Evolutionary conservation across 176 grass and related monocot genomes (phyloP), one percentile per base, ranked within the genome.

Genomic region (Ampelocalamus luodianensis): DNA sequence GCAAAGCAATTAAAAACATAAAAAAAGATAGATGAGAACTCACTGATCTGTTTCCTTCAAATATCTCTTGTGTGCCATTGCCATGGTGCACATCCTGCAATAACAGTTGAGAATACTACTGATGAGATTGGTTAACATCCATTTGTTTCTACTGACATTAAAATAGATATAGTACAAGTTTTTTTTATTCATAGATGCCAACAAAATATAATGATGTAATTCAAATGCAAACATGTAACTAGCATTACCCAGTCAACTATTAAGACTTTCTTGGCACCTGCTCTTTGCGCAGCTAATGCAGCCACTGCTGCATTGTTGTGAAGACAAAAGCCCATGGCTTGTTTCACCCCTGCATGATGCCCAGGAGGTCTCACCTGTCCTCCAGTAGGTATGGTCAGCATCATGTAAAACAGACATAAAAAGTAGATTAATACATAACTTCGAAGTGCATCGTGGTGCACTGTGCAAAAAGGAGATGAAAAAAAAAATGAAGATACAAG

Each of bases 271-370:
- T 90, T 93, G 75, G 96, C 96, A 80, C 96, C 93, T 51, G 96
- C 96, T 89, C 81, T 93, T 85, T 93, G 88, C 65, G 93, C 93
- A 87, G 96, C 96, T 87, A 95, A 88, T 81, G 93, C 89, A 69
- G 96, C 93, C 80, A 98, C 88, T 78, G 96, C 96, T 74, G 89
- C 93, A 84, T 95, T 98, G 72, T 98, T 98, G 78, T 98, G 96
- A 77, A 98, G 91, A 88, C 96, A 98, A 87, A 98, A 98, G 14
- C 96, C 96, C 93, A 98, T 98, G 89, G 96, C 91, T 83, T 98
- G 93, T 71, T 88, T 87, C 76, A 95, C 86, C 87, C 91, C 92
- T 61, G 96, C 96, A 87, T 98, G 96, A 92, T 98, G 96, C 36
- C 96, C 96, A 73, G 96, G 96, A 90, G 96, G 96, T 73, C 96